Base-by-base conservation (phyloP, 768 basidiomycete species). In the Suillus bovinus region DNA sequence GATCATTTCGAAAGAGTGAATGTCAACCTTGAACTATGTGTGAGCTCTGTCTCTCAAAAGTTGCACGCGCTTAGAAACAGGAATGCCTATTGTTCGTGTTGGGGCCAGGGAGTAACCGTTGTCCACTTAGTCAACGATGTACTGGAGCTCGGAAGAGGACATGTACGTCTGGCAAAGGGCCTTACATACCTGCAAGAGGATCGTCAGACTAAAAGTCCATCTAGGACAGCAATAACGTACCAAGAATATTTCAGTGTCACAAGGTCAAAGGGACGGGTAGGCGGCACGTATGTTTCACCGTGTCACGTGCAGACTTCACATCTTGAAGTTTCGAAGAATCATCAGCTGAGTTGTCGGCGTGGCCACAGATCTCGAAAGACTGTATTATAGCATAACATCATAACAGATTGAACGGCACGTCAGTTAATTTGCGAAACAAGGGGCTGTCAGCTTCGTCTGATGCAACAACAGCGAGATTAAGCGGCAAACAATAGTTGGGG, bases 321-420 rank as follows among this genome's bases (percentile, higher is more conserved):
- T 47, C 13, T 2, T 47, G 22, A 47, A 47, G 24, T 22, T 16
- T 16, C 13, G 46, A 24, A 24, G 46, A 47, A 24, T 14, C 7
- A 2, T 47, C 14, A 47, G 7, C 7, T 22, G 14, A 47, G 22
- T 47, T 24, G 46, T 24, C 22, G 22, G 22, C 1, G 46, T 47
- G 24, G 14, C 70, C 62, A 34, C 64, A 65, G 53, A 53, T 56
- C 56, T 56, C 42, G 22, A 61, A 63, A 34, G 33, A 34, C 33
- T 34, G 10, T 2, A 0, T 8, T 20, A 61, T 22, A 58, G 38
- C 42, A 17, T 7, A n/a, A n/a, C n/a, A n/a, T n/a, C n/a, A n/a
- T n/a, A n/a, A n/a, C 16, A 39, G 17, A 7, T 39, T 39, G 22
- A 8, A 17, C 39, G 16, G 39, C 39, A n/a, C 6, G 39, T 39